A percentile compares a stretch with the other conserved stretches of the same genome.
These are phyloP conservation scores for Saksenaea vasiformis DNA, from an alignment of 371 early-diverging fungal species.

Conservation along the genomic window DNA sequence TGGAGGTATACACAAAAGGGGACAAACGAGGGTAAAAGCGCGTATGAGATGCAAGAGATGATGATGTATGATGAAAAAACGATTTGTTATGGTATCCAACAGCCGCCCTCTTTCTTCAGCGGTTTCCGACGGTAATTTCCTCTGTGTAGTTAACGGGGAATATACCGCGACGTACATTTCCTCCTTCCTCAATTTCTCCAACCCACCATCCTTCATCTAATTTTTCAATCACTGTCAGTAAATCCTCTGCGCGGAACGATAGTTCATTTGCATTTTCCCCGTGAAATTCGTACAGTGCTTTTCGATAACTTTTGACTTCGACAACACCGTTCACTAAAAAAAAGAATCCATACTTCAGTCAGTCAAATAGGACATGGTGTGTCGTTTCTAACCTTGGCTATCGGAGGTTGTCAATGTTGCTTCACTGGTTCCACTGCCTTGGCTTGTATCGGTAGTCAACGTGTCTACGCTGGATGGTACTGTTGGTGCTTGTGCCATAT, in stretches of 20 bases:
- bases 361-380: neutral
- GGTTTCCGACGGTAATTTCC: conserved; percentile 1
- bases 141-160: conserved; percentile 88
- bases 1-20: too few relatives aligned
- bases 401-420: neutral
- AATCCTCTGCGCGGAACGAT: conserved; percentile 66
- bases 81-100: neutral
- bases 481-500: neutral
- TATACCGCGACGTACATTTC: conserved; percentile 58
- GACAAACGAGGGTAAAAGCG: too few relatives aligned
- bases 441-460: neutral
- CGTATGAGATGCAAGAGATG: neutral
- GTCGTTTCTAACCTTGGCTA: neutral
- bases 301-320: conserved; percentile 39
- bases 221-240: conserved; percentile 72
- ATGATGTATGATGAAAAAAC: neutral
- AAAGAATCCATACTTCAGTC: neutral
- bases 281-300: conserved; percentile 70
- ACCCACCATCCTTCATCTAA: conserved; percentile 90
- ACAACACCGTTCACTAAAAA: neutral
- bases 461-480: neutral
- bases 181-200: conserved; percentile 65
- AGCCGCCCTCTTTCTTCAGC: neutral
- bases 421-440: neutral
- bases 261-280: conserved; percentile 70